phyloP scores from a whole-genome alignment of 345 rosid species.

The Geranium brycei region DNA sequence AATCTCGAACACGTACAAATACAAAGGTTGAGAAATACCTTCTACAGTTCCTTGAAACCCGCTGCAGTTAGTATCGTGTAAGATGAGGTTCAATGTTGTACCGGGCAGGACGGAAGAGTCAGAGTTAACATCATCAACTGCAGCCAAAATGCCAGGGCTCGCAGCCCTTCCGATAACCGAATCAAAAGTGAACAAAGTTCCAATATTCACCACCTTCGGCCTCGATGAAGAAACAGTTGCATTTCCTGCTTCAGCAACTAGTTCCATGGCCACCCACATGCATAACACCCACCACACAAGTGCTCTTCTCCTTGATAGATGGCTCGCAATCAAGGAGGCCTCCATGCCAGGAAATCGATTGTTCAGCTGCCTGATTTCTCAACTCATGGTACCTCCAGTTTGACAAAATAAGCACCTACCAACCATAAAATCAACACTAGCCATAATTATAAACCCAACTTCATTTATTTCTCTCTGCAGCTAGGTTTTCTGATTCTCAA shows the following conservation, averaged over 20 bases:
- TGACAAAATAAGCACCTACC: not conserved
- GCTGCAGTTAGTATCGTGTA: constrained; percentile 68
- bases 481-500: too few relatives aligned
- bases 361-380: not conserved
- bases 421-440: not conserved
- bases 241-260: constrained; percentile 28
- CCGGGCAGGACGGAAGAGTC: constrained; percentile 44
- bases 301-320: constrained; percentile 11
- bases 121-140: constrained; percentile 57
- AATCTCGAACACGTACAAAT: too few relatives aligned
- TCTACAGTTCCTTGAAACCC: constrained; percentile 69
- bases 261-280: constrained; percentile 26
- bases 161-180: constrained; percentile 75
- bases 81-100: constrained; percentile 29
- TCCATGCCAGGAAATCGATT: constrained; percentile 15
- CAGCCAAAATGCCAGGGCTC: constrained; percentile 43
- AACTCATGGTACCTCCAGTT: not conserved
- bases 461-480: too few relatives aligned
- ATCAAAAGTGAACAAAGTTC: constrained; percentile 54
- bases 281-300: constrained; percentile 22
- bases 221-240: constrained; percentile 25
- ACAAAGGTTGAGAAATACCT: constrained; percentile 29
- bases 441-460: not conserved
- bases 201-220: constrained; percentile 42
- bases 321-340: constrained; percentile 13